Evolutionary conservation across 768 basidiomycete genomes (phyloP).

Genomic region (Russula griseocarnosa): DNA sequence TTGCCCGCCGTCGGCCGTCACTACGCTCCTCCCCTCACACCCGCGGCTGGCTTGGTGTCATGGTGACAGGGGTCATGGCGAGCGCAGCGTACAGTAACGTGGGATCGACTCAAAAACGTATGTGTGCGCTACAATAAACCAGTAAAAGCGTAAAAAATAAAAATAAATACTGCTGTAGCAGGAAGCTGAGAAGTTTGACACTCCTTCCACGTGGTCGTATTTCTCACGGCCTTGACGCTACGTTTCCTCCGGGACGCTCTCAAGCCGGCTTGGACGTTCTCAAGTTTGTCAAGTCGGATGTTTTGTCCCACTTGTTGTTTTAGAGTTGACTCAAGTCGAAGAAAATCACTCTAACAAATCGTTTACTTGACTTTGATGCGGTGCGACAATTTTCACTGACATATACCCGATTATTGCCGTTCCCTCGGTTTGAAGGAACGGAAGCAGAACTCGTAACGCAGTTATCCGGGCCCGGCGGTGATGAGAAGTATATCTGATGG

Average conservation of each 20-base stretch:
- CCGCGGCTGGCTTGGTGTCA: not conserved
- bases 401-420: constrained; percentile 1
- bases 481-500: constrained; percentile 24
- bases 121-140: not conserved
- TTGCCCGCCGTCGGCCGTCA: not conserved
- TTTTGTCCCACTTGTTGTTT: not conserved
- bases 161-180: too few relatives aligned
- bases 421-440: constrained; percentile 15
- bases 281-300: not conserved
- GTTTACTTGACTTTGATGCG: constrained; percentile 3
- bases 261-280: too few relatives aligned
- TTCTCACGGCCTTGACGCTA: too few relatives aligned
- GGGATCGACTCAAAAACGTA: not conserved
- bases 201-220: too few relatives aligned
- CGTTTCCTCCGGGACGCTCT: too few relatives aligned
- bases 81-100: not conserved
- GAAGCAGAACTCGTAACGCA: constrained; percentile 23
- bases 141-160: not conserved
- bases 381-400: constrained; percentile 10
- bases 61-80: constrained; percentile 5
- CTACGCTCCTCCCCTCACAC: not conserved
- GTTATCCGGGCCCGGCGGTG: constrained; percentile 20
- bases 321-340: not conserved
- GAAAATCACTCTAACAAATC: not conserved
- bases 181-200: too few relatives aligned